Percentiles rank a stretch among this genome's conserved stretches.
Conservation (phyloP, 1,284 basidiomycete species). For the Rhodotorula sp. region DNA sequence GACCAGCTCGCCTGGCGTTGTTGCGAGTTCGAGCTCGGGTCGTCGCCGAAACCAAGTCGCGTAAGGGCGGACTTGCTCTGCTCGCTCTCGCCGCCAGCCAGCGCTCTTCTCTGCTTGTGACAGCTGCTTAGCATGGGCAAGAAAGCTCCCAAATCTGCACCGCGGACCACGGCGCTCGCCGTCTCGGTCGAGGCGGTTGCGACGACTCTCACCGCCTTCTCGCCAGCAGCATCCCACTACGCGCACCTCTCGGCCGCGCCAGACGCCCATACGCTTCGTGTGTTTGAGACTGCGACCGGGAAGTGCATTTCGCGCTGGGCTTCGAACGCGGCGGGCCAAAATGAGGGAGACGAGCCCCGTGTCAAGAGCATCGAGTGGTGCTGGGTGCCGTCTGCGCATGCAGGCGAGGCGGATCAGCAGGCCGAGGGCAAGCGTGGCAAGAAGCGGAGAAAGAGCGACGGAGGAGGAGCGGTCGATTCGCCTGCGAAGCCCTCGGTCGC, state of each 20-base stretch:
- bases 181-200: constrained; percentile 38
- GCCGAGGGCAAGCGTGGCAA: constrained; percentile 36
- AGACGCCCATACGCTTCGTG: constrained; percentile 37
- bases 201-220: constrained; percentile 22
- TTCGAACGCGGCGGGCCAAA: constrained; percentile 18
- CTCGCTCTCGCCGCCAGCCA: background rate
- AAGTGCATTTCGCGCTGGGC: constrained; percentile 39
- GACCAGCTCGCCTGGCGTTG: background rate
- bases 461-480: constrained; percentile 20
- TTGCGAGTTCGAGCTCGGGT: background rate
- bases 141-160: constrained; percentile 21
- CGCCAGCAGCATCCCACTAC: constrained; percentile 12
- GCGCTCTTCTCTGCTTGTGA: too few relatives aligned
- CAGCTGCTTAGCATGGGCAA: constrained; percentile 31
- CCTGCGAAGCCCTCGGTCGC: background rate
- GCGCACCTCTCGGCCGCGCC: constrained; percentile 36
- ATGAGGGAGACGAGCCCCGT: constrained; percentile 23
- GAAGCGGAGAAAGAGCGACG: constrained; percentile 41
- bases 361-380: constrained; percentile 36
- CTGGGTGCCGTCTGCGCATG: constrained; percentile 8
- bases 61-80: background rate
- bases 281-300: constrained; percentile 30
- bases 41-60: background rate
- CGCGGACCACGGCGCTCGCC: constrained; percentile 35
- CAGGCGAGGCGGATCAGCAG: background rate